Conservation (phyloP, 176 grass and related monocot genomes). For the Dactylis glomerata region DNA sequence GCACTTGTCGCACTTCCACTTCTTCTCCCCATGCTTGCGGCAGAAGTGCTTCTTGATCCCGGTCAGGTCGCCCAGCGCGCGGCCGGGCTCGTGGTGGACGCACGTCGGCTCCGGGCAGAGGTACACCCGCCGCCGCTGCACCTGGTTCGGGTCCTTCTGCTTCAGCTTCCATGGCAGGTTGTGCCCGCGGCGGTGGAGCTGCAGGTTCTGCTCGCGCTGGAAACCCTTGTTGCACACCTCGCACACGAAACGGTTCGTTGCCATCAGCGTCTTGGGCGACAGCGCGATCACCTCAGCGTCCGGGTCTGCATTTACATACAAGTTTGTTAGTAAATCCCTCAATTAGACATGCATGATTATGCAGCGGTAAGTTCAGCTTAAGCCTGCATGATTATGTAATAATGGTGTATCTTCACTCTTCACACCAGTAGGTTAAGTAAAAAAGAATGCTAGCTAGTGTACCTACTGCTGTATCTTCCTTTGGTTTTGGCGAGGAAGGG, state of each 20-base stretch:
- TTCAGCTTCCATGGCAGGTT: slow-evolving; percentile 97
- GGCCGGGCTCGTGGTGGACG: slow-evolving; percentile 84
- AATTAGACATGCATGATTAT: too few species aligned
- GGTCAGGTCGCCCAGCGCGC: slow-evolving; percentile 89
- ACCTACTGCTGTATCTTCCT: neutral
- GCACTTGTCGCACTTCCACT: slow-evolving; percentile 99
- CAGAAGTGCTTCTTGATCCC: slow-evolving; percentile 99
- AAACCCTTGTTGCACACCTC: slow-evolving; percentile 99
- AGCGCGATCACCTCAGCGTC: slow-evolving; percentile 96
- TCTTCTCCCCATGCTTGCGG: slow-evolving; percentile 99
- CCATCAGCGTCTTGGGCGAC: slow-evolving; percentile 82
- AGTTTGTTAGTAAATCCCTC: too few species aligned
- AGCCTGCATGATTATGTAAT: neutral
- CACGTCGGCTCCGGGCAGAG: slow-evolving; percentile 95
- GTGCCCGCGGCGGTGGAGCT: slow-evolving; percentile 96
- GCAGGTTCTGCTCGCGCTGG: slow-evolving; percentile 95
- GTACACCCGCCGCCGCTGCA: slow-evolving; percentile 71
- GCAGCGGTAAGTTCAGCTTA: neutral
- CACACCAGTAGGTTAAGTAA: too few species aligned
- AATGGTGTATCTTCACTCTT: too few species aligned
- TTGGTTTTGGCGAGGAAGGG: slow-evolving; percentile 37
- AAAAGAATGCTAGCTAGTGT: too few species aligned
- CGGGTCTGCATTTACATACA: slow-evolving; percentile 52
- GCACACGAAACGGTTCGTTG: slow-evolving; percentile 96
- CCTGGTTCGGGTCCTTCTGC: slow-evolving; percentile 73